Evolutionary conservation across 2,329 filamentous ascomycete genomes (phyloP).

Genomic region (Penicillium sp.): DNA sequence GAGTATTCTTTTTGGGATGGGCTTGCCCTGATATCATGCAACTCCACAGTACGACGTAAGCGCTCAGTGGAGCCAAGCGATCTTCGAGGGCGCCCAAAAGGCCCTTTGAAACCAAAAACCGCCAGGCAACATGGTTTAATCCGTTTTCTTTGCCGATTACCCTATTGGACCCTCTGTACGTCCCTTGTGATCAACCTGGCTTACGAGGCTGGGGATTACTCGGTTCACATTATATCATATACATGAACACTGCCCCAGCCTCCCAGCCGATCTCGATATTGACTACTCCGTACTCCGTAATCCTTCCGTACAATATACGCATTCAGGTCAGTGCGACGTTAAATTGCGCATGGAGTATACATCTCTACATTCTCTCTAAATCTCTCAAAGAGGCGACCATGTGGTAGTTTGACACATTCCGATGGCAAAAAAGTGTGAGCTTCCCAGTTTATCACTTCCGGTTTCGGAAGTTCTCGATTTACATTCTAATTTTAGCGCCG

Average conservation of each 20-base stretch:
- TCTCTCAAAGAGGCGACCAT: not conserved
- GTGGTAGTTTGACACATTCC: not conserved
- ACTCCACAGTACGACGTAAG: conserved; percentile 16
- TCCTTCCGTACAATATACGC: too few relatives aligned
- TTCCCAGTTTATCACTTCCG: not conserved
- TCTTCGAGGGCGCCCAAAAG: not conserved
- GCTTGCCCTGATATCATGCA: conserved; percentile 9
- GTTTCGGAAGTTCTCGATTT: not conserved
- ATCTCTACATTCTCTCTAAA: not conserved
- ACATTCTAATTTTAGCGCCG: not conserved
- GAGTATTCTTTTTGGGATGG: not conserved
- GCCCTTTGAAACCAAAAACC: not conserved
- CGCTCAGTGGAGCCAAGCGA: conserved; percentile 10
- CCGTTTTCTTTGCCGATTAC: not conserved
- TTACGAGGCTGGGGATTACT: not conserved
- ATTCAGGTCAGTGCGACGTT: not conserved
- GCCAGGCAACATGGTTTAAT: conserved; percentile 3
- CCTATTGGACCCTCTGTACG: not conserved
- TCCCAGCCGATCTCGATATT: not conserved
- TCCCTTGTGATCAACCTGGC: not conserved
- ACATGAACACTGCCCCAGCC: not conserved
- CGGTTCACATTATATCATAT: not conserved
- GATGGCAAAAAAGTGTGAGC: not conserved
- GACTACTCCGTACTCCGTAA: not conserved
- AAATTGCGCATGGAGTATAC: not conserved